Evolutionary conservation across 495 filamentous ascomycete genomes (phyloP), one percentile per base, ranked within the genome.

Genomic region (Podospora didyma): DNA sequence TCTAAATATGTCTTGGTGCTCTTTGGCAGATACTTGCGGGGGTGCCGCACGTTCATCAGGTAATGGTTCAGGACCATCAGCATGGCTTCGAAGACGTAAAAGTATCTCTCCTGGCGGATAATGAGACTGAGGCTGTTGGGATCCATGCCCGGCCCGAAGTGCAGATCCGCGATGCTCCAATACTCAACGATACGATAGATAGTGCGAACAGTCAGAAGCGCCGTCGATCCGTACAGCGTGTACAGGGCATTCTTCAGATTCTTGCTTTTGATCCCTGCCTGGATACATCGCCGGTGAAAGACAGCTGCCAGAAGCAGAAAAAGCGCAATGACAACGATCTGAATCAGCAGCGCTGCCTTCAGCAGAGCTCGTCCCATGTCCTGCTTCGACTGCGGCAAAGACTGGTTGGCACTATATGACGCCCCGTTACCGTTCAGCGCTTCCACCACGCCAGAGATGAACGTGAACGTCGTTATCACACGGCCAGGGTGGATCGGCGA

Each of bases 401-500:
- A 62, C n/a, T 51, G 66, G 61, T 86, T 88, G 19, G 82, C 77
- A n/a, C 81, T 69, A 41, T 78, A 73, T 21, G 82, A 70, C 0
- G 83, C 89, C n/a, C 88, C 89, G 54, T 83, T 81, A 7, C 76
- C 87, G 56, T 86, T 91, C 20, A 92, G 72, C 16, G 70, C 68
- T 68, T 90, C 89, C 56, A 91, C 79, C 1, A 83, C 63, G 9
- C 67, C 62, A 5, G 85, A 85, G 46, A 92, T 66, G 26, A 79
- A 82, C 46, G 84, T 70, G 63, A 94, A 92, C n/a, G 88, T 89
- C 4, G 84, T 84, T 53, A 89, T 75, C 19, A 91, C 87, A 2
- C 87, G 83, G 2, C 87, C 88, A 0, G 89, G 89, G 66, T 92
- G 86, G 52, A 92, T 84, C 0, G 88, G 87, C 0, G 88, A 84